Percentiles rank a stretch among this genome's conserved stretches.
These are phyloP conservation scores for Monilinia fructicola DNA, from an alignment of 2,329 filamentous ascomycete species.

Conservation along the genomic window DNA sequence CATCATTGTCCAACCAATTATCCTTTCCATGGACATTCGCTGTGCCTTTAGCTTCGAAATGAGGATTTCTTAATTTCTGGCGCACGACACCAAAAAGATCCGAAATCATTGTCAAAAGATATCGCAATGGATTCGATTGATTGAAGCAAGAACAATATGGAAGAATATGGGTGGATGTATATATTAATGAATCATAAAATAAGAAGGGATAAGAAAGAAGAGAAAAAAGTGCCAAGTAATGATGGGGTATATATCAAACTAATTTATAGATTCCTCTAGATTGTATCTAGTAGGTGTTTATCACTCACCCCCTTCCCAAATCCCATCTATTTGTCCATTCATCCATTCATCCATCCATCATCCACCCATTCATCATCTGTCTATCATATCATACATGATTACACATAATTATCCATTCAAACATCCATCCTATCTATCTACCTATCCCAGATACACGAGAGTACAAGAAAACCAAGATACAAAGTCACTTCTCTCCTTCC, in stretches of 20 bases:
- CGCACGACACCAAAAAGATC: neutral
- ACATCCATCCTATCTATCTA: neutral
- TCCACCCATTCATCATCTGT: neutral
- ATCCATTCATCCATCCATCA: too few relatives aligned
- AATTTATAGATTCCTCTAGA: neutral
- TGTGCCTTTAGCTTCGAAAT: slow-evolving; percentile 28
- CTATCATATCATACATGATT: neutral
- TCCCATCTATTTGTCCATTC: neutral
- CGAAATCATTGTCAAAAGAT: neutral
- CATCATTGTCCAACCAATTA: slow-evolving; percentile 45
- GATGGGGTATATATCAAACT: neutral
- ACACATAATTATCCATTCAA: neutral
- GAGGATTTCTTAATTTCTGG: slow-evolving; percentile 26
- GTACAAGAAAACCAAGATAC: too few relatives aligned
- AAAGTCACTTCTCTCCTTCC: neutral
- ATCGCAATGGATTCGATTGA: neutral
- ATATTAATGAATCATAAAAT: neutral
- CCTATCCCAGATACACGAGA: neutral
- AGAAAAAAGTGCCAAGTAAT: neutral
- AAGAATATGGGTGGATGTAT: too few relatives aligned
- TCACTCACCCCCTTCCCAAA: neutral
- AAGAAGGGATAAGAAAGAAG: neutral
- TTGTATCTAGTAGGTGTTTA: neutral
- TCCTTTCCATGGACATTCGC: slow-evolving; percentile 37
- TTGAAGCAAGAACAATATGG: neutral